Conservation (phyloP, 2,329 filamentous ascomycete species). For the Diaporthe citriasiana region DNA sequence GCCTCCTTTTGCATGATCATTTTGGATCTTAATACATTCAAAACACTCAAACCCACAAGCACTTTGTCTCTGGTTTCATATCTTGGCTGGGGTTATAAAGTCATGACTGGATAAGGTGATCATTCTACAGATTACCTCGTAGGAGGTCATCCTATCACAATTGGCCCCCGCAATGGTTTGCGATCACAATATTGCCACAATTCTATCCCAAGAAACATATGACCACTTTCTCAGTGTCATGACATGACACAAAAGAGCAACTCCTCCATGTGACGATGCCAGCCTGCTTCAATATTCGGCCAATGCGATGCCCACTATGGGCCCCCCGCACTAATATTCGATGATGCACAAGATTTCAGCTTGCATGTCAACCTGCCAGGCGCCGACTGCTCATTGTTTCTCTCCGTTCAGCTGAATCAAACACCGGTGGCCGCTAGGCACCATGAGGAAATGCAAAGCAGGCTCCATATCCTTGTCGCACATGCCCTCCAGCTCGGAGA, state of each 20-base stretch:
- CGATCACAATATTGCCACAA: background rate
- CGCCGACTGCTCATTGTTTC: background rate
- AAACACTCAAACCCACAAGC: no score
- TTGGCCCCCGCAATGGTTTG: background rate
- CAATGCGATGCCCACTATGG: background rate
- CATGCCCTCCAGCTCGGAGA: slow-evolving; percentile 49
- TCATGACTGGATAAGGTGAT: no score
- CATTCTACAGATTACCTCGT: no score
- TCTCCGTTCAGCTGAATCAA: slow-evolving; percentile 45
- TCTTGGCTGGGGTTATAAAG: no score
- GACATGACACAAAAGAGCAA: background rate
- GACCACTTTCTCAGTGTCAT: background rate
- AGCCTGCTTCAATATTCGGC: background rate
- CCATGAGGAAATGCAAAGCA: slow-evolving; percentile 47
- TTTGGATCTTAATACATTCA: no score
- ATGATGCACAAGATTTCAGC: background rate
- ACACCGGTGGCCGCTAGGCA: slow-evolving; percentile 48
- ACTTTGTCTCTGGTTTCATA: no score
- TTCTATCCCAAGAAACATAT: background rate
- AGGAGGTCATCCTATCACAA: background rate
- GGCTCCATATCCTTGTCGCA: slow-evolving; percentile 50
- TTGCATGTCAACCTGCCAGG: background rate
- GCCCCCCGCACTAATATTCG: no score
- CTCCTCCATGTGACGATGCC: background rate
- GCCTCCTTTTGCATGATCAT: no score